These are phyloP conservation scores for Lagenaria siceraria DNA, from an alignment of 306 rosid species.

Conservation along the genomic window DNA sequence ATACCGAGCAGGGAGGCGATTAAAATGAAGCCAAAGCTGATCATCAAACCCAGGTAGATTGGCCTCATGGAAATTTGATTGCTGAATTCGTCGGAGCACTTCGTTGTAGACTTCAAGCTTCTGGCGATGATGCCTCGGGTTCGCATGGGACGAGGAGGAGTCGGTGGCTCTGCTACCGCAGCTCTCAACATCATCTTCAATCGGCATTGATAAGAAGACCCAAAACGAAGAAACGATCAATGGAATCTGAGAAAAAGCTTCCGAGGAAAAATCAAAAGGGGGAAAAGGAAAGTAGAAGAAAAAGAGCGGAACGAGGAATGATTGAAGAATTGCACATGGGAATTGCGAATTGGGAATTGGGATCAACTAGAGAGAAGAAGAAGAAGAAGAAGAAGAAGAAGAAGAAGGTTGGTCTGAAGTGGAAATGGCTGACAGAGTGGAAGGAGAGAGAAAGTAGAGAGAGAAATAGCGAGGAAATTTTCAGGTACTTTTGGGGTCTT, in stretches of 20 bases:
- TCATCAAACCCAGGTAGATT: conserved; percentile 81
- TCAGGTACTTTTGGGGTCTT: not conserved
- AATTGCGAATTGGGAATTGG: not conserved
- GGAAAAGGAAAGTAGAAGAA: too few species aligned
- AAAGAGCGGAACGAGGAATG: not conserved
- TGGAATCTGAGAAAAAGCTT: not conserved
- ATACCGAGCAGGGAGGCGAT: conserved; percentile 90
- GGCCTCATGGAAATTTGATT: conserved; percentile 51
- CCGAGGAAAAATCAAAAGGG: not conserved
- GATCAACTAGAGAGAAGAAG: not conserved
- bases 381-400: not conserved
- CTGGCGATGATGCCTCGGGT: conserved; percentile 52
- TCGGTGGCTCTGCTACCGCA: conserved; percentile 66
- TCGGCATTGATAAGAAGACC: conserved; percentile 31
- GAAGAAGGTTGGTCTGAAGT: not conserved
- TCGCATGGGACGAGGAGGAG: conserved; percentile 26
- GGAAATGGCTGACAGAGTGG: not conserved
- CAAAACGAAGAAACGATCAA: not conserved
- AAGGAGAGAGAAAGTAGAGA: not conserved
- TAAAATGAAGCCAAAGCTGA: conserved; percentile 89
- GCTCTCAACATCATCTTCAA: conserved; percentile 74
- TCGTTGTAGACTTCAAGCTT: conserved; percentile 77
- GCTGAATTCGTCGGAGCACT: conserved; percentile 76
- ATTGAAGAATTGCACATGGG: not conserved
- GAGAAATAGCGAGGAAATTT: not conserved